Conservation (phyloP, 225 moss, liverwort and hornwort species). For the Thuidium tamariscinum region DNA sequence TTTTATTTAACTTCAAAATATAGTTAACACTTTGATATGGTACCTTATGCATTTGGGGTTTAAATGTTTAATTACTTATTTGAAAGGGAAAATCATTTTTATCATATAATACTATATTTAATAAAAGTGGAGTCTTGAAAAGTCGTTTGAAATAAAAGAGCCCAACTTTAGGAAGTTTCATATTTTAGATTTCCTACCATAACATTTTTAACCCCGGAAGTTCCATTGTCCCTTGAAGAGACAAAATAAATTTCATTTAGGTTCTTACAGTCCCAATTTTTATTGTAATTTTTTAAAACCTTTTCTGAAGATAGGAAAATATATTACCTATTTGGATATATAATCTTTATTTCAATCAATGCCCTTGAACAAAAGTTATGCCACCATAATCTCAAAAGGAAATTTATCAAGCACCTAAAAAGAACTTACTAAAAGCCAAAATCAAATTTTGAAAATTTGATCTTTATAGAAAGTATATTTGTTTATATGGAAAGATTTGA, state of each 20-base stretch:
- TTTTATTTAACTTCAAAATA: background rate
- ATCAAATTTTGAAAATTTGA: background rate
- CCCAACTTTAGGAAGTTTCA: background rate
- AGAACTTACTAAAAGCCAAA: background rate
- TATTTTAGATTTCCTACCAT: fast-evolving
- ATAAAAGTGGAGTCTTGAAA: background rate
- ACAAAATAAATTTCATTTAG: background rate
- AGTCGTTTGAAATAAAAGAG: background rate
- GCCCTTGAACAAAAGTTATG: background rate
- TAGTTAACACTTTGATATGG: background rate
- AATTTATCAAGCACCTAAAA: no score
- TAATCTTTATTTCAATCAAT: background rate
- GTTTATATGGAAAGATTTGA: no score
- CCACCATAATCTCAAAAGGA: no score
- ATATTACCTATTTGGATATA: background rate
- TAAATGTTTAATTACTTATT: no score
- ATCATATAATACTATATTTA: no score
- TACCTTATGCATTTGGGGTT: background rate
- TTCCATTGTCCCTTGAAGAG: fast-evolving
- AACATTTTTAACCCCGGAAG: background rate
- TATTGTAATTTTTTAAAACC: background rate
- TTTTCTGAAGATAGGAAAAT: background rate
- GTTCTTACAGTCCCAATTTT: background rate
- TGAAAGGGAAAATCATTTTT: no score
- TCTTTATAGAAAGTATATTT: no score